Evolutionary conservation across 179 eudicot genomes (phyloP), one percentile per base, ranked within the genome.

Genomic region (Pouteria campechiana): DNA sequence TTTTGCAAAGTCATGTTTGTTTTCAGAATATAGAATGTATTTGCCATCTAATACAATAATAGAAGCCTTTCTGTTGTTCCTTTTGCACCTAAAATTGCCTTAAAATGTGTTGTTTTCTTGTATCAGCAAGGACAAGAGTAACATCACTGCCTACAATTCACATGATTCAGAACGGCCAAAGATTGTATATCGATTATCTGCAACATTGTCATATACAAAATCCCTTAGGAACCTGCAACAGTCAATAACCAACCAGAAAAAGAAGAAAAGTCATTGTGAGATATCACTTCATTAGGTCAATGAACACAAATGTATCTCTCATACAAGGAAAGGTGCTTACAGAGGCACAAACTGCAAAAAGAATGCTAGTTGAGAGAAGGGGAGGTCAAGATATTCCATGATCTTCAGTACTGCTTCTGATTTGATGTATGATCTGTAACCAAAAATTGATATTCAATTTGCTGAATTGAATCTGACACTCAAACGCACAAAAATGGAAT

Each of bases 371-470:
- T 82, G 99, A 5, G 96, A 94, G 32, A 79, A 92, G 32, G 99
- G 99, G 38, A 83, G 64, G 60, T 92, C 46, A 38, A 92, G 73
- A 79, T 83, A 87, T 41, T 92, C 88, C 99, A 92, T 92, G 46
- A 92, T 87, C 93, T 83, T 92, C 44, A 87, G 47, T 14, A 92
- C 99, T 47, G 99, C 99, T 68, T 79, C 96, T 24, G 99, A 92
- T 47, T 92, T 92, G 16, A 82, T 77, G 50, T 87, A 79, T 33
- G 96, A 65, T 53, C 99, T 90, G 79, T 11, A 57, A 41, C 12
- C 10, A 18, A 16, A 51, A 44, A n/a, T n/a, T 10, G 19, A 9
- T 7, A 11, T 37, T 10, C 10, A 37, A 37, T 6, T n/a, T 17
- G 7, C n/a, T n/a, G n/a, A n/a, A n/a, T n/a, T n/a, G n/a, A n/a